These are phyloP conservation scores for Aphanomyces stellatus DNA, from an alignment of 352 stramenopile species.

Conservation along the genomic window DNA sequence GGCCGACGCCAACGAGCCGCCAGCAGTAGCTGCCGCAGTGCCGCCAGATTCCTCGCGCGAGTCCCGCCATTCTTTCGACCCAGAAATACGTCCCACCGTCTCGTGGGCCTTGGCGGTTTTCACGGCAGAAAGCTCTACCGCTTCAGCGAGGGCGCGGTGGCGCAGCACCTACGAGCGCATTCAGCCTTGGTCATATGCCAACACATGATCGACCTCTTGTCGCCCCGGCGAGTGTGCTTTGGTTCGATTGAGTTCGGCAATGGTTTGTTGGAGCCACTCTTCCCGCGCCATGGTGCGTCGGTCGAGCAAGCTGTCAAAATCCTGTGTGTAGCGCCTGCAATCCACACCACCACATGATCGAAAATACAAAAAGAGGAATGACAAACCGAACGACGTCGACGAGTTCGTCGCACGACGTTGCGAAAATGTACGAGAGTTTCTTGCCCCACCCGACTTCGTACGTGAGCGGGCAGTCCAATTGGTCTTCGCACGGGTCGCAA, in stretches of 20 bases:
- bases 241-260: constrained; percentile 46
- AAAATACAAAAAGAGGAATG: neutral
- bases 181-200: neutral
- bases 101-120: constrained; percentile 35
- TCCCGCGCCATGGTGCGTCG: constrained; percentile 61
- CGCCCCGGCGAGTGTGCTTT: constrained; percentile 25
- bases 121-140: constrained; percentile 33
- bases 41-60: constrained; percentile 57
- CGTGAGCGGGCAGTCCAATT: constrained; percentile 88
- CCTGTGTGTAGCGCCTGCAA: constrained; percentile 48
- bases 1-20: neutral
- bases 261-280: constrained; percentile 43
- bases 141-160: constrained; percentile 31
- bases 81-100: constrained; percentile 62
- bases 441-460: constrained; percentile 96
- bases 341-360: too few species aligned
- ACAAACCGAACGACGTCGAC: constrained; percentile 77
- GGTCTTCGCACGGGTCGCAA: constrained; percentile 90
- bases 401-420: constrained; percentile 80
- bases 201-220: constrained; percentile 9
- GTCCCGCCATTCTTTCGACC: constrained; percentile 69
- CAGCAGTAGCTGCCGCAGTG: too few species aligned
- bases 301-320: constrained; percentile 51
- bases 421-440: constrained; percentile 89
- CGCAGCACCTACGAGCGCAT: constrained; percentile 30